Evolutionary conservation across 164 flowering plant genomes (phyloP).

Genomic region (Dillenia turbinata): DNA sequence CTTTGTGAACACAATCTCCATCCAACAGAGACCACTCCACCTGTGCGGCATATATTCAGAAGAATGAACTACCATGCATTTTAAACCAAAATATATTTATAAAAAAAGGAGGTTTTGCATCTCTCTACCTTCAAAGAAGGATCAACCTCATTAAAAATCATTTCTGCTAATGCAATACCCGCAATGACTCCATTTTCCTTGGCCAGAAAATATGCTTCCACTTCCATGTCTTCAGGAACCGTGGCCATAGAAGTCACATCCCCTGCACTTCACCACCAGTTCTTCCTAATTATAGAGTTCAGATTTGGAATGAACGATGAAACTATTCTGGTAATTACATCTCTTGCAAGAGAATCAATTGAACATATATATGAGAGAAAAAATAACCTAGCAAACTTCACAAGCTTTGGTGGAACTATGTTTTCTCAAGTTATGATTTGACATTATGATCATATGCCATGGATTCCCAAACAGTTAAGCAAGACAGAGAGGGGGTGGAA

Average conservation of each 20-base stretch:
- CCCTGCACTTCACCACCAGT: conserved; percentile 33
- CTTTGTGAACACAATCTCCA: conserved; percentile 71
- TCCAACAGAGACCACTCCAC: conserved; percentile 85
- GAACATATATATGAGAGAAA: no score
- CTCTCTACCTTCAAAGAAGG: conserved; percentile 71
- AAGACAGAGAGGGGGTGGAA: not conserved
- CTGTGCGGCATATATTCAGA: conserved; percentile 25
- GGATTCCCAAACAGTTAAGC: not conserved
- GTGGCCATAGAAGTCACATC: conserved; percentile 95
- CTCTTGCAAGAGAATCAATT: not conserved
- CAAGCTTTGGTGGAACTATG: no score
- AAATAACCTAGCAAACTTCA: no score
- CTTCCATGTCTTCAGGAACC: conserved; percentile 73
- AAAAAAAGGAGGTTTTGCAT: not conserved
- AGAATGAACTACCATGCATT: conserved; percentile 1
- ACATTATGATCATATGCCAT: no score
- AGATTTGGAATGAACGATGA: no score
- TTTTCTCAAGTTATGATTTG: no score
- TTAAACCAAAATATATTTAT: not conserved
- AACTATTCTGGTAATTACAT: no score
- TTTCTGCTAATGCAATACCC: conserved; percentile 85
- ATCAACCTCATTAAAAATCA: conserved; percentile 87
- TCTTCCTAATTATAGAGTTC: not conserved
- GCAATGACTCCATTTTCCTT: conserved; percentile 94
- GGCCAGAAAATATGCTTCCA: conserved; percentile 85